Percentiles rank a stretch among this genome's conserved stretches.
Evolutionary conservation across 352 stramenopile species (phyloP).

Genomic region (Globisporangium paroecandrum): DNA sequence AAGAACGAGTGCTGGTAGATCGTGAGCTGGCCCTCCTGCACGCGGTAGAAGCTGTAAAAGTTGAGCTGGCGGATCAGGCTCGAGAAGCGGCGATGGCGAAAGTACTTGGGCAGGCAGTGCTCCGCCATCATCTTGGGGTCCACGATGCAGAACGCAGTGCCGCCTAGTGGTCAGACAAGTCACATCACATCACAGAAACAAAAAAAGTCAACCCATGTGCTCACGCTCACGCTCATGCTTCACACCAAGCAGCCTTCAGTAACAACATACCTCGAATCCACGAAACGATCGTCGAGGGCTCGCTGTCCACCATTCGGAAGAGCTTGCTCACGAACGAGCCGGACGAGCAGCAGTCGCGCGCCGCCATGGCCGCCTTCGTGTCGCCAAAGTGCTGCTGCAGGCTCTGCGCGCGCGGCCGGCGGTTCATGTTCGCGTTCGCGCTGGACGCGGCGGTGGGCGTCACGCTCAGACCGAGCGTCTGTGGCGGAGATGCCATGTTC

Average conservation of each 20-base stretch:
- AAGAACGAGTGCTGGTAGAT: slow-evolving; percentile 88
- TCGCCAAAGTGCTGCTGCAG: slow-evolving; percentile 42
- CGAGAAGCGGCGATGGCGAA: slow-evolving; percentile 86
- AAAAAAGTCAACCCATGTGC: slow-evolving; percentile 11
- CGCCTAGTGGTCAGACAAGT: slow-evolving; percentile 31
- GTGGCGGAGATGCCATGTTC: neutral
- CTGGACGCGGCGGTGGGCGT: slow-evolving; percentile 6
- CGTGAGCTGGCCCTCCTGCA: slow-evolving; percentile 80
- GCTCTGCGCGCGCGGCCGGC: slow-evolving; percentile 46
- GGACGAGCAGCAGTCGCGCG: slow-evolving; percentile 52
- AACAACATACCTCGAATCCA: slow-evolving; percentile 57
- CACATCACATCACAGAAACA: slow-evolving; percentile 4
- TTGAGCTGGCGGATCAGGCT: slow-evolving; percentile 89
- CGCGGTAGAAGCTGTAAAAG: slow-evolving; percentile 91
- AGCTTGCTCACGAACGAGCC: slow-evolving; percentile 86
- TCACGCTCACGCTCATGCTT: neutral
- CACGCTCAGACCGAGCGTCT: slow-evolving; percentile 7
- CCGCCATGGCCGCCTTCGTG: slow-evolving; percentile 11
- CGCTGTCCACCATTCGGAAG: slow-evolving; percentile 82
- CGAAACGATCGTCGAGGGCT: slow-evolving; percentile 75
- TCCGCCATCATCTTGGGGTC: slow-evolving; percentile 87
- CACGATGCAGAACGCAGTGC: slow-evolving; percentile 90
- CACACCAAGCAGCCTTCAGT: neutral
- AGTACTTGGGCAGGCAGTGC: slow-evolving; percentile 89
- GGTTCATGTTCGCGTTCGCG: slow-evolving; percentile 18